A percentile compares a stretch with the other conserved stretches of the same genome.
These are phyloP conservation scores for Dissophora globulifera DNA, from an alignment of 192 early-diverging fungal genomes.

Conservation along the genomic window DNA sequence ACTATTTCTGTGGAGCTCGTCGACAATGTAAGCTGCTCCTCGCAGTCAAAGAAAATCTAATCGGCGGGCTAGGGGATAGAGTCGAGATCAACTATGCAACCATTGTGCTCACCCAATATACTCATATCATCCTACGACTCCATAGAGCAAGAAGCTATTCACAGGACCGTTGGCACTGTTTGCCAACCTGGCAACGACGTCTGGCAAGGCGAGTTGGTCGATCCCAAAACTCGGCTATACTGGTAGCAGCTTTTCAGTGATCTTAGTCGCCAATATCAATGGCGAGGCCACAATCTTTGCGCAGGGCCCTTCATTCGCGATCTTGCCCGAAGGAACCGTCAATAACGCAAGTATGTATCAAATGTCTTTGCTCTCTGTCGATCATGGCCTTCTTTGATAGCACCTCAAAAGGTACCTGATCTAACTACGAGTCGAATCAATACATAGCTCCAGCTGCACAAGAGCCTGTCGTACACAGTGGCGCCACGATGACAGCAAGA, in stretches of 20 bases:
- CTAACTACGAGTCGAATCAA: not conserved
- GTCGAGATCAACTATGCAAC: too few relatives aligned
- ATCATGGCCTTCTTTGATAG: not conserved
- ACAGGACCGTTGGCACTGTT: slow-evolving; percentile 37
- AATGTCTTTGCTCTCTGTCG: not conserved
- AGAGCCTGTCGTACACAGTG: not conserved
- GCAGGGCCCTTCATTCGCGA: slow-evolving; percentile 16
- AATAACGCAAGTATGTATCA: not conserved
- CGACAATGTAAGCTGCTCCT: slow-evolving; percentile 21
- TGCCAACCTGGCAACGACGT: slow-evolving; percentile 23
- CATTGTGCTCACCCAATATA: too few relatives aligned
- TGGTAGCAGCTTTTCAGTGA: slow-evolving; percentile 25
- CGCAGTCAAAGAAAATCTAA: too few relatives aligned
- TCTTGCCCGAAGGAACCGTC: slow-evolving; percentile 25
- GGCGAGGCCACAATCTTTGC: slow-evolving; percentile 16
- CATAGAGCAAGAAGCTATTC: slow-evolving; percentile 32
- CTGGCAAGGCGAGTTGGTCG: slow-evolving; percentile 13
- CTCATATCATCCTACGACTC: too few relatives aligned
- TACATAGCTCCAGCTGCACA: not conserved
- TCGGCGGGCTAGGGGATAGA: too few relatives aligned
- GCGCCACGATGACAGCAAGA: not conserved
- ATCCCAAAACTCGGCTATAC: slow-evolving; percentile 34
- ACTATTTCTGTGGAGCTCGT: slow-evolving; percentile 41
- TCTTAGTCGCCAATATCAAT: slow-evolving; percentile 23
- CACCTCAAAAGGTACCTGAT: too few relatives aligned